These are phyloP conservation scores for Trichoderma sp. DNA, from an alignment of 2,329 filamentous ascomycete genomes.

Conservation along the genomic window DNA sequence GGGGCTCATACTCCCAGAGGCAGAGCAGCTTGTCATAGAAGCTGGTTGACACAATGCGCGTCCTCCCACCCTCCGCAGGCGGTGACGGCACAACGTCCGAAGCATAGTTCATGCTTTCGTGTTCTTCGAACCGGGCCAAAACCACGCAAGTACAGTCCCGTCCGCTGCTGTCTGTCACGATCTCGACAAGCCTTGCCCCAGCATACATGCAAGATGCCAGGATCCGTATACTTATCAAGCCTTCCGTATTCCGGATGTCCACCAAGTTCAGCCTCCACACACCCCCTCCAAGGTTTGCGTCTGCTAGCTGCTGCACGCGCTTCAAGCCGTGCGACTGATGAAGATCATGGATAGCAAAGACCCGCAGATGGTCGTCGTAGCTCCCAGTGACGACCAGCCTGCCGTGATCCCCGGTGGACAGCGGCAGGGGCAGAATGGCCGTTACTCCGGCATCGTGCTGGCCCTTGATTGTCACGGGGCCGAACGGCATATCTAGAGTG, in stretches of 20 bases:
- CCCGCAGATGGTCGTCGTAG: slow-evolving; percentile 82
- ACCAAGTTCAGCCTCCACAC: slow-evolving; percentile 83
- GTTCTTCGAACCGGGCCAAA: slow-evolving; percentile 75
- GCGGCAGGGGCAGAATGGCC: slow-evolving; percentile 72
- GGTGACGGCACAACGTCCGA: slow-evolving; percentile 59
- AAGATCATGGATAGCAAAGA: slow-evolving; percentile 57
- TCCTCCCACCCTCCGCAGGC: background rate
- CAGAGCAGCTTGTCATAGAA: slow-evolving; percentile 75
- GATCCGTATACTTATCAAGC: slow-evolving; percentile 49
- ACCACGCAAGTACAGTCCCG: slow-evolving; percentile 64
- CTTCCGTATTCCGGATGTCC: slow-evolving; percentile 34
- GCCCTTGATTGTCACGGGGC: slow-evolving; percentile 44
- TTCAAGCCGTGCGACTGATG: slow-evolving; percentile 46
- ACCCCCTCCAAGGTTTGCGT: slow-evolving; percentile 71
- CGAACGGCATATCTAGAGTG: slow-evolving; percentile 33
- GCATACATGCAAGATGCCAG: slow-evolving; percentile 94
- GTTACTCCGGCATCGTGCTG: slow-evolving; percentile 82
- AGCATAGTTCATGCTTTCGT: slow-evolving; percentile 94
- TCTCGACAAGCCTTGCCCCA: slow-evolving; percentile 67
- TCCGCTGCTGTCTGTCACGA: slow-evolving; percentile 43
- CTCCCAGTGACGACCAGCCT: slow-evolving; percentile 78
- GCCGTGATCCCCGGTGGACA: slow-evolving; percentile 46
- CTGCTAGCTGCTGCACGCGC: slow-evolving; percentile 58
- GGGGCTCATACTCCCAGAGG: slow-evolving; percentile 56
- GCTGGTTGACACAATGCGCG: slow-evolving; percentile 67